Percentiles rank a stretch among this genome's conserved stretches.
phyloP scores from a whole-genome alignment of 371 early-diverging fungal genomes.

The Mortierella sp. region DNA sequence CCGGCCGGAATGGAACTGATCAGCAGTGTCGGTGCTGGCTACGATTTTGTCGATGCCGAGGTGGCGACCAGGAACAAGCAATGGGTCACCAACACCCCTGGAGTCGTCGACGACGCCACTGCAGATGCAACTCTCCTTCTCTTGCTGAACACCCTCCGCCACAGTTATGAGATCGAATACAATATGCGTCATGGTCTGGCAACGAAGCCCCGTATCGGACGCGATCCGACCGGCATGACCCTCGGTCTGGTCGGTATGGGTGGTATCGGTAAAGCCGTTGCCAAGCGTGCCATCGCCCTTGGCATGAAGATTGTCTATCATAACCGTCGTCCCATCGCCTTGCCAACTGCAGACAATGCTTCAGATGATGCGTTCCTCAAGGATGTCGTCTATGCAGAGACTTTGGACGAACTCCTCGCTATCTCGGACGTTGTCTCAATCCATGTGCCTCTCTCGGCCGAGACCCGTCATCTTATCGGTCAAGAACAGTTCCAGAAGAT shows the following conservation, averaged over 20 bases:
- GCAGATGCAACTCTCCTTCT: slow-evolving; percentile 66
- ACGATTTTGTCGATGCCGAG: slow-evolving; percentile 51
- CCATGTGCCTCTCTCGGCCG: slow-evolving; percentile 64
- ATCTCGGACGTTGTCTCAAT: slow-evolving; percentile 69
- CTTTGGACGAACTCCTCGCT: slow-evolving; percentile 55
- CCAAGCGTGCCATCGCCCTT: slow-evolving; percentile 65
- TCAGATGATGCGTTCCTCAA: slow-evolving; percentile 11
- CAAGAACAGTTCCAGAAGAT: slow-evolving; percentile 60
- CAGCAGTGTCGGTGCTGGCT: slow-evolving; percentile 48
- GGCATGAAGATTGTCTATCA: slow-evolving; percentile 68
- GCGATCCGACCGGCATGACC: slow-evolving; percentile 61
- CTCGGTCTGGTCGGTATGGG: slow-evolving; percentile 72
- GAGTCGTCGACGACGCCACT: slow-evolving; percentile 58
- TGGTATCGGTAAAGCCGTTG: slow-evolving; percentile 66
- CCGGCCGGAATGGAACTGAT: slow-evolving; percentile 31
- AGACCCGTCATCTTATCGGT: slow-evolving; percentile 63
- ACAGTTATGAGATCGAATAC: slow-evolving; percentile 57
- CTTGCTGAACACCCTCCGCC: slow-evolving; percentile 62
- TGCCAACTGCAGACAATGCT: not conserved
- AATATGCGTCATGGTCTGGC: slow-evolving; percentile 56
- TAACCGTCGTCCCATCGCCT: slow-evolving; percentile 58
- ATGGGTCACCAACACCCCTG: slow-evolving; percentile 54
- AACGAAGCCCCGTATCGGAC: slow-evolving; percentile 57
- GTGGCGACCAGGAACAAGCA: slow-evolving; percentile 36
- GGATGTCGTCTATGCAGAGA: slow-evolving; percentile 16